Base-by-base conservation (phyloP, 2,329 filamentous ascomycete genomes). In the Diaporthe citri region DNA sequence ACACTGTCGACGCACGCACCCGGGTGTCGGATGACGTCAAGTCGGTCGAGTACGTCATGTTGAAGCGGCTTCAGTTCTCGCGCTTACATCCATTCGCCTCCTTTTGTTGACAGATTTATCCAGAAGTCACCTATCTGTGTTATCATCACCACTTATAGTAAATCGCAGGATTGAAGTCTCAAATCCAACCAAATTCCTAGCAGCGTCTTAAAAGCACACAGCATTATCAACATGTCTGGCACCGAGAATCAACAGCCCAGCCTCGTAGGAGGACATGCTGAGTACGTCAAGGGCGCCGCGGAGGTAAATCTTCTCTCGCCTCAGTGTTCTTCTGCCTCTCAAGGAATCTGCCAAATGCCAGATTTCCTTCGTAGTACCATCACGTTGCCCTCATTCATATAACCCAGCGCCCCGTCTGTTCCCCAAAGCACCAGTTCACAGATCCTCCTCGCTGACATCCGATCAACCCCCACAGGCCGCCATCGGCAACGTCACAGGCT, bases 231-330 rank as follows among this genome's bases (percentile, higher is more conserved):
- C 31, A 77, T 77, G 76, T 55, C 76, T 9, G 71, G 71, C 71
- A 77, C 60, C 28, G 74, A 82, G 46, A 78, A 82, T 52, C 82
- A 87, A 75, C 85, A 90, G 76, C 89, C 92, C 28, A 88, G 91
- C 59, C 90, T 94, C 77, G 80, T 94, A 57, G 86, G 88, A 75
- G 88, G 89, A 56, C 93, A 94, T 81, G 91, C 87, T 43, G 90
- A 93, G 80, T 94, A 93, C 79, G 87, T 90, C 79, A 94, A 94
- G 80, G 93, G 92, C 71, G 90, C 90, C 9, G 88, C 90, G 73
- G 91, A 93, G 85, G 93, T 92, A 83, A 74, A 83, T 80, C 36
- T 31, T 12, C 46, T 39, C 34, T n/a, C 60, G 17, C 39, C 56
- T 52, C 34, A 4, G n/a, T 28, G n/a, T n/a, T n/a, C n/a, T n/a